Evolutionary conservation across 1,284 basidiomycete species (phyloP).

Genomic region (Malassezia pachydermatis): DNA sequence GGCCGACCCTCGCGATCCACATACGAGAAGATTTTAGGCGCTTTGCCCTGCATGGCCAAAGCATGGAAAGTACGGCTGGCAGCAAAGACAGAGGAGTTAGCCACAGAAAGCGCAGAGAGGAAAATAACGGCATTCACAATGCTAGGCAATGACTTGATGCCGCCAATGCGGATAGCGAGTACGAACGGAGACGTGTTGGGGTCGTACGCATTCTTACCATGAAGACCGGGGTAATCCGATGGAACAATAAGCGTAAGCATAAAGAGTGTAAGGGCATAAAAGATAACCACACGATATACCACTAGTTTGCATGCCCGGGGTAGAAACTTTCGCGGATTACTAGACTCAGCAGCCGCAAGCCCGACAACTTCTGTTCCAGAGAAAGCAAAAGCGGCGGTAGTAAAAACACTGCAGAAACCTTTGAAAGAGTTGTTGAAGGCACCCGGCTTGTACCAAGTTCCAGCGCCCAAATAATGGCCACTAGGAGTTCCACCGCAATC

Average conservation of each 20-base stretch:
- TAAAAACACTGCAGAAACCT: constrained; percentile 46
- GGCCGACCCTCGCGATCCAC: constrained; percentile 54
- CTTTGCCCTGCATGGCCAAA: constrained; percentile 48
- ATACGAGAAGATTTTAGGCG: constrained; percentile 49
- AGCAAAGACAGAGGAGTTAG: constrained; percentile 49
- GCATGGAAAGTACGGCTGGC: constrained; percentile 49
- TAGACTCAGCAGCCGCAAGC: constrained; percentile 62
- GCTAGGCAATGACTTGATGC: constrained; percentile 50
- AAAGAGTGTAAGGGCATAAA: constrained; percentile 51
- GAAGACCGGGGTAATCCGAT: constrained; percentile 25
- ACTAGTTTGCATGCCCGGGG: constrained; percentile 33
- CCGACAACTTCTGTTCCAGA: constrained; percentile 74
- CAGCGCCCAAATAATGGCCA: constrained; percentile 30
- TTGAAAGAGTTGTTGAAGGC: constrained; percentile 50
- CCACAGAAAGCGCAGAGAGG: constrained; percentile 49
- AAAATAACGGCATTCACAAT: constrained; percentile 52
- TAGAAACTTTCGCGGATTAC: constrained; percentile 48
- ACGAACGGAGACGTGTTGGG: constrained; percentile 53
- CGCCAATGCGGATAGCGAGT: constrained; percentile 50
- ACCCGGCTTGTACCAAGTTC: constrained; percentile 35
- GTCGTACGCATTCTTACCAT: constrained; percentile 26
- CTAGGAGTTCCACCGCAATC: constrained; percentile 34
- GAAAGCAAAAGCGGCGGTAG: constrained; percentile 67
- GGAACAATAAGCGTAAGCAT: constrained; percentile 39
- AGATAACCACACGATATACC: constrained; percentile 49